Percentiles rank a stretch among this genome's conserved stretches.
phyloP scores from a whole-genome alignment of 169 alveolate genomes.

The Eimeria nieschulzi region DNA sequence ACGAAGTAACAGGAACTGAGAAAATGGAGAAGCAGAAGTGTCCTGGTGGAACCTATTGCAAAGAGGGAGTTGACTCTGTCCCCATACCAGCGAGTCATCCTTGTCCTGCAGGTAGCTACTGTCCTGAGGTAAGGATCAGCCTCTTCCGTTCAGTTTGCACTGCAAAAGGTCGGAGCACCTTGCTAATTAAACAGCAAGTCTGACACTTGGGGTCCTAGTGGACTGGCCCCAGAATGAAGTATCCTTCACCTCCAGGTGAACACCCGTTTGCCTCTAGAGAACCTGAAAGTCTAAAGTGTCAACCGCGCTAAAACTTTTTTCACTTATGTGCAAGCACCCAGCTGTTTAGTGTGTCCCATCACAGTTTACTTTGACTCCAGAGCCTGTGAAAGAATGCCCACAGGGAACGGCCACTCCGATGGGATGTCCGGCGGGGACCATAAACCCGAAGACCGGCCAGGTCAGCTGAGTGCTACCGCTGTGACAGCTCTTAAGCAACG shows the following conservation, averaged over 20 bases:
- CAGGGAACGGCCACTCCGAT: slow-evolving; percentile 10
- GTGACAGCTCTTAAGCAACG: not conserved
- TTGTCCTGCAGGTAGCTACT: slow-evolving; percentile 45
- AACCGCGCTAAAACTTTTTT: no score
- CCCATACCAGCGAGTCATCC: slow-evolving; percentile 60
- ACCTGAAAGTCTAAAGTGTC: no score
- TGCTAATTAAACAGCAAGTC: no score
- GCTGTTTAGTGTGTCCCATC: no score
- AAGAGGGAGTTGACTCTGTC: slow-evolving; percentile 15
- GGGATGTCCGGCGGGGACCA: slow-evolving; percentile 9
- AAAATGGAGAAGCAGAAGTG: slow-evolving; percentile 55
- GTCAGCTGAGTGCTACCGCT: not conserved
- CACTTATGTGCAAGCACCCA: no score
- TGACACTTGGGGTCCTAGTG: no score
- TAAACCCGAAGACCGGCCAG: slow-evolving; percentile 63
- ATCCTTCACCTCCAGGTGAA: no score
- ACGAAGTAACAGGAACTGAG: slow-evolving; percentile 29
- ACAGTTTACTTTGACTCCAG: no score
- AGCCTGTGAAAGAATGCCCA: not conserved
- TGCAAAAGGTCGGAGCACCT: no score
- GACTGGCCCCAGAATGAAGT: no score
- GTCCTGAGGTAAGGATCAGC: slow-evolving; percentile 40
- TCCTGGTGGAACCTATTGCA: slow-evolving; percentile 59
- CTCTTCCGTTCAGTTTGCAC: no score
- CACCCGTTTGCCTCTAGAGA: no score